These are phyloP conservation scores for Ulmus americana DNA, from an alignment of 331 rosid species.

Conservation along the genomic window DNA sequence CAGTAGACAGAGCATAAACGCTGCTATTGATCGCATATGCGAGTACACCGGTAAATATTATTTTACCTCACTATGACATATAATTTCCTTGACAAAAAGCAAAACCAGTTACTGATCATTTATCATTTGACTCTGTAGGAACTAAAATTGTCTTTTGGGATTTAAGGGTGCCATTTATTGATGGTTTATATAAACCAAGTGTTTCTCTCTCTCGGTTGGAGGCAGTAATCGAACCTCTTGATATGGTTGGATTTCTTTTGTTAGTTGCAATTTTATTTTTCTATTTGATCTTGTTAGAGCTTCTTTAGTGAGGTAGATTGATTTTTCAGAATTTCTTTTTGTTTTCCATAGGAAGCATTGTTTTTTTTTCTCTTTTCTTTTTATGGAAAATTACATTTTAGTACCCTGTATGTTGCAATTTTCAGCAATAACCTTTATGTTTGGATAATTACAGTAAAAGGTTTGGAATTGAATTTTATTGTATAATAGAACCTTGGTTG, in stretches of 20 bases:
- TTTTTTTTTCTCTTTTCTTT: not conserved
- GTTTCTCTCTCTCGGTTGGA: slow-evolving; percentile 73
- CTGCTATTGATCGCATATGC: slow-evolving; percentile 79
- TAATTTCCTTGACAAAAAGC: slow-evolving; percentile 22
- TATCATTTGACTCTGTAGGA: slow-evolving; percentile 48
- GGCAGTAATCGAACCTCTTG: slow-evolving; percentile 78
- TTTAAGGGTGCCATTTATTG: slow-evolving; percentile 75
- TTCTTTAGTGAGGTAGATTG: slow-evolving; percentile 2
- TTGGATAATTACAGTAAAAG: no score
- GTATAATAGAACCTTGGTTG: no score
- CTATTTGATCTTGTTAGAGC: slow-evolving; percentile 5
- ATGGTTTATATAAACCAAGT: slow-evolving; percentile 74
- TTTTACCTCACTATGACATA: not conserved
- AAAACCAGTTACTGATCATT: slow-evolving; percentile 13
- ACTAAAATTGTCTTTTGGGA: slow-evolving; percentile 94
- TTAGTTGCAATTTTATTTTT: slow-evolving; percentile 17
- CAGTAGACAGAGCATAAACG: slow-evolving; percentile 77
- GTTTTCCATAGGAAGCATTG: not conserved
- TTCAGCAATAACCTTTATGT: no score
- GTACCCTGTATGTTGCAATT: no score
- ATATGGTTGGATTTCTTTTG: slow-evolving; percentile 48
- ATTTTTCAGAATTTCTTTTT: not conserved
- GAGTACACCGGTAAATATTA: slow-evolving; percentile 71
- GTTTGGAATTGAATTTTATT: no score
- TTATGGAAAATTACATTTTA: no score